phyloP scores from a whole-genome alignment of 495 filamentous ascomycete genomes.

The Antarctomyces pellizariae region DNA sequence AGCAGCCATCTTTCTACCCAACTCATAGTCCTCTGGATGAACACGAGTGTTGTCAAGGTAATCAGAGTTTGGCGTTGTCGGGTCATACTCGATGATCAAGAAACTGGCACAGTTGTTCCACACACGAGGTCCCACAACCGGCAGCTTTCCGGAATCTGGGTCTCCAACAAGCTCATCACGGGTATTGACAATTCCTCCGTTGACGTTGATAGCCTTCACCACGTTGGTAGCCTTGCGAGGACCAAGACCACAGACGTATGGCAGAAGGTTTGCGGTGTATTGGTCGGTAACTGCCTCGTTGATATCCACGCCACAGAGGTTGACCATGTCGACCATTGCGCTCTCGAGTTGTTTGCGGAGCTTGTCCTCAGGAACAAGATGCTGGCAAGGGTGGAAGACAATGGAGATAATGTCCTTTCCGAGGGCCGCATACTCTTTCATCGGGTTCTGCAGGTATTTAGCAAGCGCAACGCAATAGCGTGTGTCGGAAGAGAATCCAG shows the following conservation, averaged over 20 bases:
- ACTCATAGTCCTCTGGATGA: conserved; percentile 93
- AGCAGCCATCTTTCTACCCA: conserved; percentile 92
- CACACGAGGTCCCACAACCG: conserved; percentile 68
- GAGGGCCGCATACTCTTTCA: conserved; percentile 86
- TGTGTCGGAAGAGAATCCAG: conserved; percentile 45
- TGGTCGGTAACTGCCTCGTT: conserved; percentile 66
- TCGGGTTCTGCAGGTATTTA: conserved; percentile 75
- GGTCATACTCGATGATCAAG: conserved; percentile 68
- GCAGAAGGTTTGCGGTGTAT: conserved; percentile 66
- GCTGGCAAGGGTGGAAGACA: conserved; percentile 70
- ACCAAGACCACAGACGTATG: conserved; percentile 83
- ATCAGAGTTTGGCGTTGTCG: conserved; percentile 53
- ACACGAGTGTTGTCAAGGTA: conserved; percentile 91
- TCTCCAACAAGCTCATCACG: conserved; percentile 75
- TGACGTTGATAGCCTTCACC: conserved; percentile 73
- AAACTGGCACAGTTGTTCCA: conserved; percentile 97
- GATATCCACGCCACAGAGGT: conserved; percentile 81
- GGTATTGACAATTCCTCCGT: conserved; percentile 59
- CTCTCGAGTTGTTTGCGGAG: conserved; percentile 69
- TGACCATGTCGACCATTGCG: conserved; percentile 94
- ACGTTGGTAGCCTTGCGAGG: conserved; percentile 72
- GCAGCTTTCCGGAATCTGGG: conserved; percentile 44
- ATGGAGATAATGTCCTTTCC: conserved; percentile 73
- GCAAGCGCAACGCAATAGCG: conserved; percentile 78
- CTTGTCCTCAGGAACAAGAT: conserved; percentile 67